phyloP scores from a whole-genome alignment of 192 early-diverging fungal genomes.

The Radiomyces spectabilis region DNA sequence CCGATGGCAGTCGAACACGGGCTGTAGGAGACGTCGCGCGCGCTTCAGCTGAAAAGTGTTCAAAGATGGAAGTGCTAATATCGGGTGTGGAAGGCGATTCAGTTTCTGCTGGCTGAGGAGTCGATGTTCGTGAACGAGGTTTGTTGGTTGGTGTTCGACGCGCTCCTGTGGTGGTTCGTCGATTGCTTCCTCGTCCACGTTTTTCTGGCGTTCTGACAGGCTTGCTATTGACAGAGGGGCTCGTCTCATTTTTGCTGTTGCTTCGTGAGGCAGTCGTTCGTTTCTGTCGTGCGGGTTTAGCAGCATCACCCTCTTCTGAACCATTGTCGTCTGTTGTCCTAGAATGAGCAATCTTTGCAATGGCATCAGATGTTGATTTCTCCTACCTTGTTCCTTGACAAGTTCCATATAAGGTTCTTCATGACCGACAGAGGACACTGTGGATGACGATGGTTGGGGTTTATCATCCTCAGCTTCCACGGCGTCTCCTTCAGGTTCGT shows the following conservation, averaged over 20 bases:
- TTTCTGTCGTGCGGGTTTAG: conserved; percentile 20
- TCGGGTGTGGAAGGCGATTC: background rate
- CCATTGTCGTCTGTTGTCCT: no score
- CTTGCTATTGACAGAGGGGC: no score
- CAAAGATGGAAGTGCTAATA: background rate
- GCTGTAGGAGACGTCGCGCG: conserved; percentile 30
- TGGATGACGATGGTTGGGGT: conserved; percentile 3
- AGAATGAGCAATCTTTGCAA: no score
- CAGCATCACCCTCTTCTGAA: no score
- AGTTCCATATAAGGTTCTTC: background rate
- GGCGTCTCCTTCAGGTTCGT: background rate
- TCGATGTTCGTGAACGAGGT: conserved; percentile 15
- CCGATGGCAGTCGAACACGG: conserved; percentile 42
- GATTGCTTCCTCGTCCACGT: background rate
- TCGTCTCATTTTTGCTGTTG: background rate
- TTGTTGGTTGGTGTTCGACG: background rate
- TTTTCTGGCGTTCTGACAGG: no score
- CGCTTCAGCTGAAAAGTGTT: conserved; percentile 1
- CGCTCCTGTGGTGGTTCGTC: background rate
- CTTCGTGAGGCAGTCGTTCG: conserved; percentile 1
- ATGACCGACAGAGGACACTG: conserved; percentile 5
- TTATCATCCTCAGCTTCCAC: conserved; percentile 2
- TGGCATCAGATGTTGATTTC: no score
- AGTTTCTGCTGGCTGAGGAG: conserved; percentile 14
- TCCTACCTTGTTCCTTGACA: conserved; percentile 1